These are phyloP conservation scores for Fraxinus nigra DNA, from an alignment of 305 asterid species.

Conservation along the genomic window DNA sequence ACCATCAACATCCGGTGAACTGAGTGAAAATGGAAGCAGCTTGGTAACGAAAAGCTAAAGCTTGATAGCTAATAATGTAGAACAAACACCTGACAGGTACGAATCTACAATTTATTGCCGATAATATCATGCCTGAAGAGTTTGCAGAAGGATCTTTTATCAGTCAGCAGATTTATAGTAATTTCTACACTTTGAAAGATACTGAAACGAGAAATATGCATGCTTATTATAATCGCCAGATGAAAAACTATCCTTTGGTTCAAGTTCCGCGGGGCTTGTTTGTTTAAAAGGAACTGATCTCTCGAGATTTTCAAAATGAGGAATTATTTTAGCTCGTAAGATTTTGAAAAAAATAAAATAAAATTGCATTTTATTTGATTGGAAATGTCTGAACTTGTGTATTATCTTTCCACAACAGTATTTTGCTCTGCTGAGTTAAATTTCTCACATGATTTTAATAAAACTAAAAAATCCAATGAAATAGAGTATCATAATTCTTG, in stretches of 20 bases:
- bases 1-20: conserved; percentile 21
- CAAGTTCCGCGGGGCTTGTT: not conserved
- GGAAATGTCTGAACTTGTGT: not conserved
- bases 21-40: not conserved
- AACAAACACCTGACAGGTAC: conserved; percentile 6
- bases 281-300: not conserved
- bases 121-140: not conserved
- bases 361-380: not conserved
- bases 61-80: not conserved
- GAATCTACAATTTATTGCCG: not conserved
- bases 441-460: not conserved
- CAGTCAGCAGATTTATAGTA: not conserved
- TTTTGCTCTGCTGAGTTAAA: not conserved
- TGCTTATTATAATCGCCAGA: not conserved
- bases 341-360: not conserved
- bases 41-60: not conserved
- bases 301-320: not conserved
- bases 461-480: not conserved
- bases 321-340: not conserved
- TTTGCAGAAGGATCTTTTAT: not conserved
- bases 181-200: not conserved
- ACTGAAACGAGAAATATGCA: not conserved
- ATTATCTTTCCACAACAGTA: not conserved
- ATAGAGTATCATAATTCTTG: not conserved
- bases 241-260: not conserved